These are phyloP conservation scores for Cryptococcus deneoformans DNA, from an alignment of 1,284 basidiomycete genomes.

Conservation along the genomic window DNA sequence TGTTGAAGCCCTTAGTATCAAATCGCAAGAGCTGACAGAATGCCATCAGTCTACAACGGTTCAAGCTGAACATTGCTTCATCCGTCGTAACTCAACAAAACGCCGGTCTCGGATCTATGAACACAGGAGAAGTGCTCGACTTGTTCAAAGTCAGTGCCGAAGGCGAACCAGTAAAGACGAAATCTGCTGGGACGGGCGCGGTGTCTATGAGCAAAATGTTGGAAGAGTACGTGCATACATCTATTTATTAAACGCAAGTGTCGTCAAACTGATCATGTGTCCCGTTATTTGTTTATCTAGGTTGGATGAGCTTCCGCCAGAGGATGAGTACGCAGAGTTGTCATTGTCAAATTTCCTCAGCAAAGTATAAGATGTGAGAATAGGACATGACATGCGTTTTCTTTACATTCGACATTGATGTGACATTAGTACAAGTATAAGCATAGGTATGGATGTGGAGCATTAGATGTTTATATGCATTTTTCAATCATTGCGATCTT, in stretches of 20 bases:
- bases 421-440: no score
- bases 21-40: not conserved
- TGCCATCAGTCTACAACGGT: slow-evolving; percentile 75
- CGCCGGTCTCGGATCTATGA: slow-evolving; percentile 88
- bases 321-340: slow-evolving; percentile 84
- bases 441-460: no score
- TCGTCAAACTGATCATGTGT: slow-evolving; percentile 2
- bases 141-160: slow-evolving; percentile 79
- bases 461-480: no score
- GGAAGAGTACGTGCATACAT: slow-evolving; percentile 53
- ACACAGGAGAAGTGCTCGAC: slow-evolving; percentile 94
- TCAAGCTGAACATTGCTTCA: slow-evolving; percentile 97
- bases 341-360: slow-evolving; percentile 71
- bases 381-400: no score
- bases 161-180: slow-evolving; percentile 56
- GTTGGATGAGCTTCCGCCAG: slow-evolving; percentile 80
- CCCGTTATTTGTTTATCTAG: slow-evolving; percentile 33
- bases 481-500: no score
- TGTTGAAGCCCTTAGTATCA: not conserved
- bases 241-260: not conserved
- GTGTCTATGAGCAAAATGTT: slow-evolving; percentile 73
- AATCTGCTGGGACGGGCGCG: slow-evolving; percentile 59
- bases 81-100: slow-evolving; percentile 98
- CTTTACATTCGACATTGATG: no score
- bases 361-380: slow-evolving; percentile 24